phyloP scores from a whole-genome alignment of 2,329 filamentous ascomycete genomes.

The Ascochyta pisi region DNA sequence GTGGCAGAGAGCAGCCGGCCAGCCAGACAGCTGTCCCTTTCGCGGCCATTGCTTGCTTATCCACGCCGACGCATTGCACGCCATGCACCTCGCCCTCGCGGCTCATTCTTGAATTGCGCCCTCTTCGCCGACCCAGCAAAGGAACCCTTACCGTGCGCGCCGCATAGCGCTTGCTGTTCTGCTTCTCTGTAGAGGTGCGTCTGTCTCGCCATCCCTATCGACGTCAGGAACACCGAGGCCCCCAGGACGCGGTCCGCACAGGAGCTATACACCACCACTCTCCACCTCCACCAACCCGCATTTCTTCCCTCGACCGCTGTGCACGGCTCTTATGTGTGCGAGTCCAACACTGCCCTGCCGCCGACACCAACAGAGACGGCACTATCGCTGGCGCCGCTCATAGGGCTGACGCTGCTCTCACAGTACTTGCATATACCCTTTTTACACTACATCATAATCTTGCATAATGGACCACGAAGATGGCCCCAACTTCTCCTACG shows the following conservation, averaged over 20 bases:
- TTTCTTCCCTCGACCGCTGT: neutral
- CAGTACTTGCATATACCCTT: conserved; percentile 48
- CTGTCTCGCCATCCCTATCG: conserved; percentile 4
- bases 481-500: conserved; percentile 51
- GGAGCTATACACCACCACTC: no score
- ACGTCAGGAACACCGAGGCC: conserved; percentile 18
- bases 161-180: conserved; percentile 23
- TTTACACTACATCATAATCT: conserved; percentile 33
- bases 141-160: conserved; percentile 7
- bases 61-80: conserved; percentile 15
- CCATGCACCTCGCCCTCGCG: conserved; percentile 32
- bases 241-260: neutral
- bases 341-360: no score
- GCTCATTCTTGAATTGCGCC: conserved; percentile 30
- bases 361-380: neutral
- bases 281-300: neutral
- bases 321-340: neutral
- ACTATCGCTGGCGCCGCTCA: neutral
- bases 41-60: neutral
- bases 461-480: conserved; percentile 45
- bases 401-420: conserved; percentile 30
- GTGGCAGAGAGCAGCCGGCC: neutral
- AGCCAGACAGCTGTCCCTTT: conserved; percentile 41
- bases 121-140: conserved; percentile 15
- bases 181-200: conserved; percentile 48